Base-by-base conservation (phyloP, 2,329 filamentous ascomycete genomes). In the Colletotrichum incanum region DNA sequence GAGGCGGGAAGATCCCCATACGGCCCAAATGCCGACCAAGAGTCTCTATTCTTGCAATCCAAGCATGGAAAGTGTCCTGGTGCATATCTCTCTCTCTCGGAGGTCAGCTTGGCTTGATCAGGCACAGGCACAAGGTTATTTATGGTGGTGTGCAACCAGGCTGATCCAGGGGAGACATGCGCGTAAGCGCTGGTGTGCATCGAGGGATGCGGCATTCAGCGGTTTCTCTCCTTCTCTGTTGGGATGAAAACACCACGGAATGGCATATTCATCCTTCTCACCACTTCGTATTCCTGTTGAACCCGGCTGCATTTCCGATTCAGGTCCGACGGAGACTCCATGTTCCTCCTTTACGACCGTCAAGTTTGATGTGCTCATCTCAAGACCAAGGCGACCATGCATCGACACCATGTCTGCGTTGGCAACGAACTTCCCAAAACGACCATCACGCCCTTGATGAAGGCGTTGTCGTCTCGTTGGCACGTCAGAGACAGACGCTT, bases 1-100 rank as follows among this genome's bases (percentile, higher is more conserved):
- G 65, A 47, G 58, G 47, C 52, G 65, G 69, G 69, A 56, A 60
- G 69, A 69, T 59, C 69, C 65, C 34, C 65, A 20, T 45, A 67
- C 49, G 49, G 64, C n/a, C 47, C 65, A 62, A 45, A 45, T 71
- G 68, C 64, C 68, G 68, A 16, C 64, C 49, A 28, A 49, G 26
- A 64, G 39, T n/a, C 47, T 20, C 28, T 26, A 20, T 49, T 39
- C 8, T n/a, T 23, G 18, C 20, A 6, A 28, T 60, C 5, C 16
- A 31, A 28, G 31, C 23, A 31, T 26, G 45, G 37, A 28, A 55
- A 5, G 12, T 59, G 54, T 37, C 37, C 47, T 34, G 45, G 39
- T 60, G 34, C 20, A 43, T 18, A n/a, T 34, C 20, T 43, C 20
- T 31, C 28, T 31, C 6, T 6, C 28, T 31, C 6, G 23, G 54